Conservation (phyloP, 352 stramenopile genomes). For the Phytophthora pseudosyringae region DNA sequence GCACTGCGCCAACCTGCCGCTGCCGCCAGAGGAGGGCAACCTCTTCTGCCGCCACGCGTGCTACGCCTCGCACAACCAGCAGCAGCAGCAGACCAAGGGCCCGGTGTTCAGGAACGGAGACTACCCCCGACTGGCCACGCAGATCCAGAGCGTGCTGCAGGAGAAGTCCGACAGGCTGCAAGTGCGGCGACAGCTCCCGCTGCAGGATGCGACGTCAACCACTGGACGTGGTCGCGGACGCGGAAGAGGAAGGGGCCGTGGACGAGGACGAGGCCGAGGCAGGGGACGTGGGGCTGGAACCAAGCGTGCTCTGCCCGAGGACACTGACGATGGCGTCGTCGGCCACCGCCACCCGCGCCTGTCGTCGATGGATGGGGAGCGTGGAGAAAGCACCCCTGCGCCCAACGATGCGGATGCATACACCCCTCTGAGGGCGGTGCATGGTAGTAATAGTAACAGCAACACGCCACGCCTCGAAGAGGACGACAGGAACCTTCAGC, state of each 20-base stretch:
- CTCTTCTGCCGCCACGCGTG: conserved; percentile 75
- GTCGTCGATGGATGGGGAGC: conserved; percentile 22
- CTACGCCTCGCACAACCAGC: conserved; percentile 60
- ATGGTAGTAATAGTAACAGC: conserved; percentile 35
- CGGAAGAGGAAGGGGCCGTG: conserved; percentile 29
- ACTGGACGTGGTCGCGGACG: conserved; percentile 22
- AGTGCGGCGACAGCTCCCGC: conserved; percentile 29
- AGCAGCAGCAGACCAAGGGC: conserved; percentile 30
- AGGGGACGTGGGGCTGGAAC: conserved; percentile 25
- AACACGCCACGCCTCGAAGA: conserved; percentile 22
- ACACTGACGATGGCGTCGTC: conserved; percentile 20
- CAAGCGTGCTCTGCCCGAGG: conserved; percentile 34
- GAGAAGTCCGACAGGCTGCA: conserved; percentile 39
- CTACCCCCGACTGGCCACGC: conserved; percentile 50
- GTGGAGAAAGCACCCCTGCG: conserved; percentile 7
- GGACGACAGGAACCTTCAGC: conserved; percentile 25
- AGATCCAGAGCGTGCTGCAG: conserved; percentile 52
- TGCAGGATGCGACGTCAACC: conserved; percentile 17
- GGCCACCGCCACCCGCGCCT: conserved; percentile 20
- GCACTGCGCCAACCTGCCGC: conserved; percentile 66
- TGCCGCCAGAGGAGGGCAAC: conserved; percentile 66
- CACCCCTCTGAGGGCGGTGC: conserved; percentile 12
- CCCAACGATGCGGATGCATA: conserved; percentile 24
- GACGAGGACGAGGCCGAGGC: conserved; percentile 32
- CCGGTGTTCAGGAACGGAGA: conserved; percentile 38